phyloP scores from a whole-genome alignment of 345 rosid genomes.

The Citrus mangshanensis region DNA sequence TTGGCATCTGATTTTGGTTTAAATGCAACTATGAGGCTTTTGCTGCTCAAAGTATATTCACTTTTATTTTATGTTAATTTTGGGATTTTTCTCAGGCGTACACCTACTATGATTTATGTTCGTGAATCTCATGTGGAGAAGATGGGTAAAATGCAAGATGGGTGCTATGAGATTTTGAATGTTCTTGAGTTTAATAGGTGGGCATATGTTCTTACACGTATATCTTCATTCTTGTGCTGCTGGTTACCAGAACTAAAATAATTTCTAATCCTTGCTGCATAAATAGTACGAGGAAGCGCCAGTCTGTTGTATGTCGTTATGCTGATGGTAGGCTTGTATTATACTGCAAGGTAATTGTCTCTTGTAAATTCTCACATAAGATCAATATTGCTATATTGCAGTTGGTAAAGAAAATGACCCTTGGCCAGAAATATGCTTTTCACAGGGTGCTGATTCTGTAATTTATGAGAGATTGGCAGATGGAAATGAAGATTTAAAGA shows the following conservation, averaged over 20 bases:
- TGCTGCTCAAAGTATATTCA: slow-evolving; percentile 14
- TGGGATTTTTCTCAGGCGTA: slow-evolving; percentile 60
- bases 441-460: slow-evolving; percentile 98
- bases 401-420: slow-evolving; percentile 29
- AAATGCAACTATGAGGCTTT: slow-evolving; percentile 5
- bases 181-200: slow-evolving; percentile 99
- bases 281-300: slow-evolving; percentile 96
- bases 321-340: slow-evolving; percentile 94
- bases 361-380: slow-evolving; percentile 13
- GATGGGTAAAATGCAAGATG: slow-evolving; percentile 86
- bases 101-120: slow-evolving; percentile 88
- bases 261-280: slow-evolving; percentile 17
- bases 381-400: slow-evolving; percentile 1
- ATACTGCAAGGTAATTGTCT: slow-evolving; percentile 83
- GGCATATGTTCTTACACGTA: slow-evolving; percentile 4
- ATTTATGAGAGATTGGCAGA: slow-evolving; percentile 82
- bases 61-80: slow-evolving; percentile 17
- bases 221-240: slow-evolving; percentile 4
- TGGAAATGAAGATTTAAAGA: slow-evolving; percentile 67
- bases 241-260: slow-evolving; percentile 15
- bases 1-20: slow-evolving; percentile 12
- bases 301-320: slow-evolving; percentile 96
- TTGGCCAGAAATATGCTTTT: slow-evolving; percentile 27
- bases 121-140: slow-evolving; percentile 98
- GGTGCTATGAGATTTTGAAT: slow-evolving; percentile 86